These are phyloP conservation scores for Wickerhamomyces rabaulensis DNA, from an alignment of 805 yeast genomes.

Conservation along the genomic window DNA sequence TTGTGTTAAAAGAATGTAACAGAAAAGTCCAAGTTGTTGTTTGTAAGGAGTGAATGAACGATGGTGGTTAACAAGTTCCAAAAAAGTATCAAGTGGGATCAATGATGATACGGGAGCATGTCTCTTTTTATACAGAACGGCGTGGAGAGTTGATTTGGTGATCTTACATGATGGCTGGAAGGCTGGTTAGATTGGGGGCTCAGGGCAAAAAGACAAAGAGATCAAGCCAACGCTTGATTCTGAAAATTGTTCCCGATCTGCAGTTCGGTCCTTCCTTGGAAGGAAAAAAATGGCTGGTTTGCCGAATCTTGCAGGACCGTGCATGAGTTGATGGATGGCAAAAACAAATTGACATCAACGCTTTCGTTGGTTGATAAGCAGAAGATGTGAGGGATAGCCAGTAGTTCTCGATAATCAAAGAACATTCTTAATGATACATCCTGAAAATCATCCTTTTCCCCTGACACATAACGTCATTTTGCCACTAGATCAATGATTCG, in stretches of 20 bases:
- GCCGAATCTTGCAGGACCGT: not conserved
- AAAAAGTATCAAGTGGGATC: not conserved
- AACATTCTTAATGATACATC: not conserved
- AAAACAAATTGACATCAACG: not conserved
- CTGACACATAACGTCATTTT: no score
- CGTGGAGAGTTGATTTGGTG: not conserved
- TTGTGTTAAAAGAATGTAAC: not conserved
- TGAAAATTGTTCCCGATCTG: not conserved
- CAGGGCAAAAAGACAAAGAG: not conserved
- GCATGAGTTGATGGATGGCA: not conserved
- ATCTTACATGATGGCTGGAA: not conserved
- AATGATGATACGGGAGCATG: not conserved
- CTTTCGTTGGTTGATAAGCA: not conserved
- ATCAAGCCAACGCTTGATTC: not conserved
- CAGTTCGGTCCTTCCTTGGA: not conserved
- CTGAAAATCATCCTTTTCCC: no score
- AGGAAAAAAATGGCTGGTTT: not conserved
- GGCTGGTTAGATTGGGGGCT: not conserved
- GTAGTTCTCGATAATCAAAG: not conserved
- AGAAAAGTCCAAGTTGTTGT: not conserved
- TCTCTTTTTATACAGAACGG: not conserved
- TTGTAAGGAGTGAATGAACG: conserved; percentile 1
- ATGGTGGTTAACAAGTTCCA: not conserved
- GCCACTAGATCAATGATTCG: not conserved
- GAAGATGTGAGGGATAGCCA: not conserved